Base-by-base conservation (phyloP, 441 rosid species). In the Populus hybrid region DNA sequence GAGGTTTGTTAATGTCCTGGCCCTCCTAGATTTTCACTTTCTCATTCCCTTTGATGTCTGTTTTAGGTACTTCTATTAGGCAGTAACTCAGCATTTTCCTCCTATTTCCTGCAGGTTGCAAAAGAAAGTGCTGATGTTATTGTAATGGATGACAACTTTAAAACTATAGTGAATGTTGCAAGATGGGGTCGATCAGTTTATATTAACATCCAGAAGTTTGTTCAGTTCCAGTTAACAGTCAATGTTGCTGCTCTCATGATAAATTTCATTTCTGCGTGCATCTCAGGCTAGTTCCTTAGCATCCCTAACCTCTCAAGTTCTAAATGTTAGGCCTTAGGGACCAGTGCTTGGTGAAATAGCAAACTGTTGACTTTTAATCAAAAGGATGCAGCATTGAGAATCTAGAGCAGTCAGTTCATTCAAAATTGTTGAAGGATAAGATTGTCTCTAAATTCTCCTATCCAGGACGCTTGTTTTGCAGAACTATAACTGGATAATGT, bases 121-220 rank as follows among this genome's bases (percentile, higher is more conserved):
- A 87, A 90, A 32, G 90, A 89, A 79, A 88, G 83, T 81, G 85
- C 93, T 0, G 90, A 89, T 79, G 87, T 89, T 7, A 82, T 90
- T 74, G 87, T 90, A 64, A 73, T 90, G 77, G 89, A 90, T 5
- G 93, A 88, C 28, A 86, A 86, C 74, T 88, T 90, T 24, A 73
- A 86, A 10, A 85, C 90, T 0, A 86, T 88, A 54, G 88, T 73
- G 23, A 90, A 84, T 2, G 88, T 90, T 18, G 69, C 84, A 63
- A 78, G 35, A 67, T 88, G 89, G 90, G 93, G 93, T 8, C 79
- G 93, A 65, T 78, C 89, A n/a, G 90, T 90, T n/a, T 87, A 85
- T 78, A 82, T 78, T 70, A 90, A 90, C 87, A 90, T 90, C 61
- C 90, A 89, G 68, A 89, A 88, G 70, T 88, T 89, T 67, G 85